These are phyloP conservation scores for Entophlyctis helioformis DNA, from an alignment of 192 early-diverging fungal species.

Conservation along the genomic window DNA sequence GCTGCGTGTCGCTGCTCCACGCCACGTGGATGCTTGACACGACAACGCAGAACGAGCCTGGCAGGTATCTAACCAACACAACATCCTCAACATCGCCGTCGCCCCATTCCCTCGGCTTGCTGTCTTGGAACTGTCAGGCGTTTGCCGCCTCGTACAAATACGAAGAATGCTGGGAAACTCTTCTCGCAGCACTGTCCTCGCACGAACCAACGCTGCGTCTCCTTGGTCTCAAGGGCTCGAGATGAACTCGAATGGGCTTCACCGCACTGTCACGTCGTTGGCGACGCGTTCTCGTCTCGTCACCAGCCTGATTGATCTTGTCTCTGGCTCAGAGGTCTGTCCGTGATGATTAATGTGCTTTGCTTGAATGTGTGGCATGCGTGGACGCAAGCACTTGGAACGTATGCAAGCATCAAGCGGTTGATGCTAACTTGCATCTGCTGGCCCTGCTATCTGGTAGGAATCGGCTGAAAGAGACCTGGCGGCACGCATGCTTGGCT, in stretches of 20 bases:
- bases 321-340: constrained; percentile 14
- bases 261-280: constrained; percentile 2
- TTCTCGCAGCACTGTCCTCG: constrained; percentile 2
- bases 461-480: constrained; percentile 8
- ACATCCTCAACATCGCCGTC: background rate
- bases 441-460: background rate
- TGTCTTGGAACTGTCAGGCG: constrained; percentile 6
- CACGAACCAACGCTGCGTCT: constrained; percentile 13
- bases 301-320: constrained; percentile 4
- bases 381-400: background rate
- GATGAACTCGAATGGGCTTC: constrained; percentile 7
- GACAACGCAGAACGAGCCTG: background rate
- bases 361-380: background rate
- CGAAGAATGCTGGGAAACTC: constrained; percentile 8
- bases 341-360: background rate
- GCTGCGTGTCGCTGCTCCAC: no score
- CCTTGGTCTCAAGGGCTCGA: constrained; percentile 7
- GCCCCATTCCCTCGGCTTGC: no score
- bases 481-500: constrained; percentile 9
- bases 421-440: background rate
- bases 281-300: constrained; percentile 4
- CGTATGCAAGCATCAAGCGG: background rate
- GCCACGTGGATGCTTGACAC: no score
- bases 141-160: constrained; percentile 8
- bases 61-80: background rate